Base-by-base conservation (phyloP, 2,329 filamentous ascomycete genomes). In the Orbilia oligospora region DNA sequence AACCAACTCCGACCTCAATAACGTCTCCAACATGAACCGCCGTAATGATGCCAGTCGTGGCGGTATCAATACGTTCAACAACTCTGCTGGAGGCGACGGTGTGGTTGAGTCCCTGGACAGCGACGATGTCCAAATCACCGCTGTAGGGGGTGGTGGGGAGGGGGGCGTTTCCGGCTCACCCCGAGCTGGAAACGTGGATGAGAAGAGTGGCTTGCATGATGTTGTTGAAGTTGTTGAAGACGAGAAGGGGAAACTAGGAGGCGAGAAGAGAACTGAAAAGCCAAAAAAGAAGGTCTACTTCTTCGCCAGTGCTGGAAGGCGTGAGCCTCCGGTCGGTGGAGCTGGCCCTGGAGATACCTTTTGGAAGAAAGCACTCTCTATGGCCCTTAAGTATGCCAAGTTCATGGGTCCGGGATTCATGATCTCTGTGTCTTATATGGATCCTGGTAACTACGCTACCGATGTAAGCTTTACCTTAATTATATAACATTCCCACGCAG, bases 371-470 rank as follows among this genome's bases (percentile, higher is more conserved):
- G 27, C 58, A 12, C 49, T 67, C 48, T 58, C 69, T 5, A 80
- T 84, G 16, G 22, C 88, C 51, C 64, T 84, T 80, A 89, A 87
- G 46, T 89, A 89, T 81, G 83, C 85, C 51, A 86, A 85, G 80
- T 90, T 92, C 83, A 84, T 92, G 61, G 91, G 91, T 0, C 90
- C 91, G 9, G 91, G 91, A 0, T 91, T 92, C 82, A 89, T 92
- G 84, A 86, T 89, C 41, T 86, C 88, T 4, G 88, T 89, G 38
- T 88, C 88, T 1, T 89, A 89, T 83, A 89, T 89, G 80, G 88
- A 89, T 79, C 88, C 87, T 64, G 90, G 90, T 76, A 92, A 93
- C 83, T 93, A 92, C 82, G 87, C 91, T 0, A 92, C 91, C 20
- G 91, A 91, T 83, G 75, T 78, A 46, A 41, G 75, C 33, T 41